These are phyloP conservation scores for Lachnellula arida DNA, from an alignment of 2,329 filamentous ascomycete genomes.

Conservation along the genomic window DNA sequence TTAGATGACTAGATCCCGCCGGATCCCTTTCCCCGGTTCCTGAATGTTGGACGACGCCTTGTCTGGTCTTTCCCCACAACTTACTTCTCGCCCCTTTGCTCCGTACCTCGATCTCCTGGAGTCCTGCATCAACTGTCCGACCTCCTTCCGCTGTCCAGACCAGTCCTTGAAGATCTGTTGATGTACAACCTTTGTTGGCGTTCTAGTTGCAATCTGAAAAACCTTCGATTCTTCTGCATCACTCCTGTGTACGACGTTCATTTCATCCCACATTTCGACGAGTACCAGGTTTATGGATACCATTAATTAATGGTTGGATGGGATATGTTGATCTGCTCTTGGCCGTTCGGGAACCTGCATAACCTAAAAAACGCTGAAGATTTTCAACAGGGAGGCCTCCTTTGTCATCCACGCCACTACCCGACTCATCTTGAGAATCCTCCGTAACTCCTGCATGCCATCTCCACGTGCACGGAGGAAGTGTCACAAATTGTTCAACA, in stretches of 20 bases:
- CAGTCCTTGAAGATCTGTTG: not conserved
- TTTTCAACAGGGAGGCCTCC: constrained; percentile 7
- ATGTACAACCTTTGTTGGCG: not conserved
- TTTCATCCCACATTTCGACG: constrained; percentile 3
- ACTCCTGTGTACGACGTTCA: constrained; percentile 1
- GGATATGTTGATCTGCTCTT: not conserved
- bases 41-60: not conserved
- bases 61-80: not conserved
- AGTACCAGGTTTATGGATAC: constrained; percentile 19
- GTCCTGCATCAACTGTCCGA: constrained; percentile 4
- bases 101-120: not conserved
- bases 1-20: not conserved
- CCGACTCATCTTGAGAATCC: constrained; percentile 13
- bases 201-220: not conserved
- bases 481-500: not conserved
- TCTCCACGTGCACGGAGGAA: constrained; percentile 16
- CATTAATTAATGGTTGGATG: constrained; percentile 1
- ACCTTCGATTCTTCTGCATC: not conserved
- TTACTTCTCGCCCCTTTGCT: not conserved
- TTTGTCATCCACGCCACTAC: constrained; percentile 15
- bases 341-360: constrained; percentile 12
- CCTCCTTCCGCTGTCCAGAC: not conserved
- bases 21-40: constrained; percentile 3
- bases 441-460: constrained; percentile 11
- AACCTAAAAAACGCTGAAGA: constrained; percentile 5